These are phyloP conservation scores for Coelastrella sp. DNA, from an alignment of 139 green algal genomes.

Conservation along the genomic window DNA sequence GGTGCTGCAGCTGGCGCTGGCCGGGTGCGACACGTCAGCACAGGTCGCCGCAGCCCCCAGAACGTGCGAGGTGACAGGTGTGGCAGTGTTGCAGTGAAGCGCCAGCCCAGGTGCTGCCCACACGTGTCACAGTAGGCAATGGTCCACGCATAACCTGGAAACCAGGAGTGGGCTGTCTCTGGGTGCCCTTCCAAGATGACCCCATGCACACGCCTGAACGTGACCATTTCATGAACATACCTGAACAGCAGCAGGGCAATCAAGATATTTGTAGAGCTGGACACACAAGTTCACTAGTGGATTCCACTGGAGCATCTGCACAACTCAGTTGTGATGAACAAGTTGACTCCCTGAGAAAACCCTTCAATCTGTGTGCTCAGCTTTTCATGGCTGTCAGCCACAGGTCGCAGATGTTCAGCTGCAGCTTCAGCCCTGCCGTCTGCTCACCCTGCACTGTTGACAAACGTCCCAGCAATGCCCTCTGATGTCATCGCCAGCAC, in stretches of 20 bases:
- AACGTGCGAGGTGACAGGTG: background rate
- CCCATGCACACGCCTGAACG: constrained; percentile 5
- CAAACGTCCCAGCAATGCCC: constrained; percentile 38
- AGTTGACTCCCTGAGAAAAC: too few relatives aligned
- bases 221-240: constrained; percentile 46
- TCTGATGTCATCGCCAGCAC: constrained; percentile 40
- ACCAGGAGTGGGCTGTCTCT: constrained; percentile 40
- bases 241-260: constrained; percentile 7
- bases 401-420: too few relatives aligned
- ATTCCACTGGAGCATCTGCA: too few relatives aligned
- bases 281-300: too few relatives aligned
- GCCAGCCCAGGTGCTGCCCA: constrained; percentile 36
- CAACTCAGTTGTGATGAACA: too few relatives aligned
- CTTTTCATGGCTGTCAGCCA: too few relatives aligned
- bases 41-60: constrained; percentile 35
- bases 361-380: too few relatives aligned
- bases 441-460: constrained; percentile 42
- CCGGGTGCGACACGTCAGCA: background rate
- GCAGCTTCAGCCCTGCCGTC: background rate
- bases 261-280: too few relatives aligned
- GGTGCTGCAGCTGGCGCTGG: background rate
- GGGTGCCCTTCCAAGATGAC: constrained; percentile 2
- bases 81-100: constrained; percentile 3
- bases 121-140: constrained; percentile 37
- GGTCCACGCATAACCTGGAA: constrained; percentile 33